Base-by-base conservation (phyloP, 2,329 filamentous ascomycete genomes). In the Leptographium lundbergii region DNA sequence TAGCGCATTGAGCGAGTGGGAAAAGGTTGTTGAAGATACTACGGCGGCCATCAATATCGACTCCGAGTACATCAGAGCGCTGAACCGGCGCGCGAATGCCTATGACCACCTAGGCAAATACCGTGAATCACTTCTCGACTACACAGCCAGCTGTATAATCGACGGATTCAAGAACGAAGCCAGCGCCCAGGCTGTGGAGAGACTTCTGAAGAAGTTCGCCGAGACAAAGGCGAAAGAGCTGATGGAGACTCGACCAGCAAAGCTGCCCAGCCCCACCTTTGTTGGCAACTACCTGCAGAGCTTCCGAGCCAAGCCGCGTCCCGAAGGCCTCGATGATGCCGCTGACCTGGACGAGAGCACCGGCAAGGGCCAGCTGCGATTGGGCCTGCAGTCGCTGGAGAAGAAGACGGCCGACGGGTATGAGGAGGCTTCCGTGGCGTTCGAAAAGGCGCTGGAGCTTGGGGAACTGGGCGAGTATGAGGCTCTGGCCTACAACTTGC, bases 281-380 rank as follows among this genome's bases (percentile, higher is more conserved):
- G 91, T 99, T 65, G 90, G 91, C 70, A 99, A 99, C 79, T 99
- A 99, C 74, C 86, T 99, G 36, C 92, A 97, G 76, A 97, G 92
- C 77, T 99, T 99, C 87, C 88, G 94, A 61, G 79, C 85, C 61
- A 89, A 88, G 76, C 79, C 84, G 54, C 81, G 89, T 2, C 92
- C 94, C 4, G 83, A 79, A 62, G 92, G 90, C 14, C 78, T 99
- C 57, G 91, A 92, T 61, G 89, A 95, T 65, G 81, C 84, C 9
- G 84, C 79, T n/a, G 89, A 95, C 65, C 73, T 96, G 55, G 74
- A 83, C 50, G 84, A 91, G 66, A 84, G 87, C 53, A 89, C 85
- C 53, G 92, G 91, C 66, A 88, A 88, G 76, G 91, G 87, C 47
- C 87, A 95, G 72, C 75, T 99, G 69, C 88, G 91, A 72, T 81